phyloP scores from a whole-genome alignment of 345 rosid species.

The Pugionium cornutum region DNA sequence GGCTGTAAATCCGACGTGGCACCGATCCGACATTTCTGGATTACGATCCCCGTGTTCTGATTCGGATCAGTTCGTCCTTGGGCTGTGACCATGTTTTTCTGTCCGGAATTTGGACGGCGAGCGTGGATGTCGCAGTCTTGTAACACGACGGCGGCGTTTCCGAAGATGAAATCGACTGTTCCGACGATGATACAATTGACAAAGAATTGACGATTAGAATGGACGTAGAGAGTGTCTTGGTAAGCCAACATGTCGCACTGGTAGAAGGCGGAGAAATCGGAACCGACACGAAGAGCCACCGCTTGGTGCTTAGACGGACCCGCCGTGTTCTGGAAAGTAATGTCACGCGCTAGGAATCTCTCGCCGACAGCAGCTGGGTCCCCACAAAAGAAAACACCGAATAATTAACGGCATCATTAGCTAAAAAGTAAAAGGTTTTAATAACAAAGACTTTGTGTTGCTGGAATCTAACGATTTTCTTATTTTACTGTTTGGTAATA shows the following conservation, averaged over 20 bases:
- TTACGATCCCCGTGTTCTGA: constrained; percentile 92
- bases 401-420: constrained; percentile 18
- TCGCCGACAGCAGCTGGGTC: constrained; percentile 73
- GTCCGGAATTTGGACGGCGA: constrained; percentile 74
- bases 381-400: constrained; percentile 9
- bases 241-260: constrained; percentile 69
- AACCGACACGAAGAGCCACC: constrained; percentile 73
- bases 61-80: constrained; percentile 87
- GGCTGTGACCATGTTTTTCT: constrained; percentile 95
- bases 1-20: constrained; percentile 66
- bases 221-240: constrained; percentile 81
- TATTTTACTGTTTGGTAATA: neutral
- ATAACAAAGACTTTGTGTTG: neutral
- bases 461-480: neutral
- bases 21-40: constrained; percentile 78
- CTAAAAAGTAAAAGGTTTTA: neutral
- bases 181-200: constrained; percentile 66
- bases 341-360: constrained; percentile 66
- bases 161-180: constrained; percentile 87
- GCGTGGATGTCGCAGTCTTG: constrained; percentile 93
- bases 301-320: constrained; percentile 81
- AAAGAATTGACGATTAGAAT: constrained; percentile 70
- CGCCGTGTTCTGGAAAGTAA: constrained; percentile 82
- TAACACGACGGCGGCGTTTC: constrained; percentile 60
- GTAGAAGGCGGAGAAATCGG: constrained; percentile 81